Evolutionary conservation across 306 rosid species (phyloP).

Genomic region (Prunus mongolica): DNA sequence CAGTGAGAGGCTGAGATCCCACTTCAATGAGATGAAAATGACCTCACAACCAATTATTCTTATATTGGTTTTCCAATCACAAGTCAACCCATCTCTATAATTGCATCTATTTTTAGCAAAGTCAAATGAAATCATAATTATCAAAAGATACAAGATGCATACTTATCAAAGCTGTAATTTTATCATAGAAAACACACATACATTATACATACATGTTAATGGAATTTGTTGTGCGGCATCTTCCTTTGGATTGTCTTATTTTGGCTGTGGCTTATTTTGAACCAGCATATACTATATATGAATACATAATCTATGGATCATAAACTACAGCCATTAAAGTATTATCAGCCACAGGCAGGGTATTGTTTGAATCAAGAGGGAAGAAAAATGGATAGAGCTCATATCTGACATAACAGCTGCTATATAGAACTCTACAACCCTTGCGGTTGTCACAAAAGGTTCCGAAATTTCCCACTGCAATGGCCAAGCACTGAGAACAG

Average conservation of each 20-base stretch:
- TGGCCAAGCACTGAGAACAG: conserved; percentile 68
- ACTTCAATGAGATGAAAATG: too few relatives aligned
- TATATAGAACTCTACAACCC: conserved; percentile 57
- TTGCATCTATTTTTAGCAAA: too few relatives aligned
- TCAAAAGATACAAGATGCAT: too few relatives aligned
- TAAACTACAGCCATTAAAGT: conserved; percentile 24
- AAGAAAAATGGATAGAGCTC: conserved; percentile 69
- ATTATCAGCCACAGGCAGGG: not conserved
- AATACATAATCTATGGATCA: conserved; percentile 10
- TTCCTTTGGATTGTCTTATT: conserved; percentile 4
- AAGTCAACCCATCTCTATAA: too few relatives aligned
- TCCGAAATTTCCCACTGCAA: conserved; percentile 44
- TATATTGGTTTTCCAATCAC: too few relatives aligned
- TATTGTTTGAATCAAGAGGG: conserved; percentile 41
- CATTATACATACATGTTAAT: too few relatives aligned
- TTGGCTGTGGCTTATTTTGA: not conserved
- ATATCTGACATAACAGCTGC: conserved; percentile 66
- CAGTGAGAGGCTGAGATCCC: too few relatives aligned
- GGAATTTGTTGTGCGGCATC: not conserved
- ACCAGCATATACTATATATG: not conserved
- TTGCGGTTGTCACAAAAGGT: conserved; percentile 35
- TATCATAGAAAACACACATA: too few relatives aligned
- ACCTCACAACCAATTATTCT: too few relatives aligned
- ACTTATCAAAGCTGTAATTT: too few relatives aligned
- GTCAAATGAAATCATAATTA: too few relatives aligned